These are phyloP conservation scores for Agroathelia rolfsii DNA, from an alignment of 1,284 basidiomycete species.

Conservation along the genomic window DNA sequence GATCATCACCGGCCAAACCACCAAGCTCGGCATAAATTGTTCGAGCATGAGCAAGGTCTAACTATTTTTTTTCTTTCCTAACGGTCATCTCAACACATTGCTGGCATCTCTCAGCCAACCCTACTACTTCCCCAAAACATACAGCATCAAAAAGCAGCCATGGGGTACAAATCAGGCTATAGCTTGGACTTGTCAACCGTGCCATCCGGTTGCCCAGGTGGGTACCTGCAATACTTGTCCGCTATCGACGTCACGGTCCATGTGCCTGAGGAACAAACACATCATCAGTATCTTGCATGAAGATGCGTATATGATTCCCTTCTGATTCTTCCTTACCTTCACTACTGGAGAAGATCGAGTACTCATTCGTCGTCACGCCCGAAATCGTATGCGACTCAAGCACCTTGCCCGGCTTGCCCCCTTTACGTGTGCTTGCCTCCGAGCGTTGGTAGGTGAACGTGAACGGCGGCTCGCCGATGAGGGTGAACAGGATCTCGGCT, in stretches of 20 bases:
- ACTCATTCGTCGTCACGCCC: conserved; percentile 66
- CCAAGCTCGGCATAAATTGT: too few species aligned
- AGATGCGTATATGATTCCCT: neutral
- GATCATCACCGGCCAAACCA: too few species aligned
- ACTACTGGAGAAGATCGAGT: conserved; percentile 80
- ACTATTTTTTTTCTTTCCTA: too few species aligned
- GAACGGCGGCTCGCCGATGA: conserved; percentile 89
- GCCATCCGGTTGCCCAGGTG: conserved; percentile 36
- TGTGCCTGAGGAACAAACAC: conserved; percentile 43
- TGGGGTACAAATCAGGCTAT: too few species aligned
- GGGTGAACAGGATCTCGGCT: conserved; percentile 85
- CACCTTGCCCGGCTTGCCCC: conserved; percentile 57
- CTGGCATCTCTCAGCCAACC: too few species aligned
- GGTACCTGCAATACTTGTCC: conserved; percentile 79
- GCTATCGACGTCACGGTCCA: conserved; percentile 90
- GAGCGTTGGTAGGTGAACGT: conserved; percentile 89
- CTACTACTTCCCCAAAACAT: too few species aligned
- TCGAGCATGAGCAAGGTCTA: too few species aligned
- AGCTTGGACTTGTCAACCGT: conserved; percentile 21
- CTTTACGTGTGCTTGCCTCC: conserved; percentile 55
- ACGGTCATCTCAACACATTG: too few species aligned
- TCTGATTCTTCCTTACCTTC: conserved; percentile 52
- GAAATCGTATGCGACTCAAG: conserved; percentile 85
- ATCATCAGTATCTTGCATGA: conserved; percentile 14
- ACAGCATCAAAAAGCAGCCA: too few species aligned